phyloP scores from a whole-genome alignment of 176 grass and related monocot genomes.

The Calamus simplicifolius region DNA sequence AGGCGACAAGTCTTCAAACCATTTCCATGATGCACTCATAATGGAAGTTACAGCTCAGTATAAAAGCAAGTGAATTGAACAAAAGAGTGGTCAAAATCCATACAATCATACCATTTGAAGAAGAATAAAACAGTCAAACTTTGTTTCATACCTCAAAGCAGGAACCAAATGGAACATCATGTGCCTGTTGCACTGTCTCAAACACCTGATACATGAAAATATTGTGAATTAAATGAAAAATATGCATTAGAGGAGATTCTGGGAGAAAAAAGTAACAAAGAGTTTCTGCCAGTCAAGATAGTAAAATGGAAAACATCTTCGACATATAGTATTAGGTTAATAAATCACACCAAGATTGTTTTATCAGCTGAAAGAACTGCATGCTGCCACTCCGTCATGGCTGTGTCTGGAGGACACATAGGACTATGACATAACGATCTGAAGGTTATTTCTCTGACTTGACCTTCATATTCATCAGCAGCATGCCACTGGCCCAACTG shows the following conservation, averaged over 20 bases:
- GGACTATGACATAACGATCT: conserved; percentile 89
- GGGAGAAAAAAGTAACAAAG: too few species aligned
- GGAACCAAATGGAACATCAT: conserved; percentile 98
- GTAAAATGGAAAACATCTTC: too few species aligned
- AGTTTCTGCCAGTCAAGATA: too few species aligned
- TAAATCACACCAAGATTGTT: too few species aligned
- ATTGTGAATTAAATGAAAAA: conserved; percentile 19
- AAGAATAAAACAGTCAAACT: too few species aligned
- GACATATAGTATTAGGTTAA: too few species aligned
- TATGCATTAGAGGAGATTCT: background rate
- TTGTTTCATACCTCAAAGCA: conserved; percentile 67
- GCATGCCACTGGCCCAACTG: conserved; percentile 88
- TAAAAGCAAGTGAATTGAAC: too few species aligned
- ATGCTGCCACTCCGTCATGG: conserved; percentile 96
- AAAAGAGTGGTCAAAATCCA: too few species aligned
- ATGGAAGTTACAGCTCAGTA: too few species aligned
- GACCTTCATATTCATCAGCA: conserved; percentile 89
- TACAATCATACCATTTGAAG: too few species aligned
- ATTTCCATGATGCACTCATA: too few species aligned
- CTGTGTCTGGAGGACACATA: conserved; percentile 96
- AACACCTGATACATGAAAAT: conserved; percentile 48
- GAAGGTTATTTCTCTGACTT: conserved; percentile 94
- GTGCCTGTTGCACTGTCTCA: conserved; percentile 94
- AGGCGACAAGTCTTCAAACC: too few species aligned
- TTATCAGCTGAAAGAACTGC: conserved; percentile 56